Base-by-base conservation (phyloP, 1,139 yeast species). In the Taiozyma sp. region DNA sequence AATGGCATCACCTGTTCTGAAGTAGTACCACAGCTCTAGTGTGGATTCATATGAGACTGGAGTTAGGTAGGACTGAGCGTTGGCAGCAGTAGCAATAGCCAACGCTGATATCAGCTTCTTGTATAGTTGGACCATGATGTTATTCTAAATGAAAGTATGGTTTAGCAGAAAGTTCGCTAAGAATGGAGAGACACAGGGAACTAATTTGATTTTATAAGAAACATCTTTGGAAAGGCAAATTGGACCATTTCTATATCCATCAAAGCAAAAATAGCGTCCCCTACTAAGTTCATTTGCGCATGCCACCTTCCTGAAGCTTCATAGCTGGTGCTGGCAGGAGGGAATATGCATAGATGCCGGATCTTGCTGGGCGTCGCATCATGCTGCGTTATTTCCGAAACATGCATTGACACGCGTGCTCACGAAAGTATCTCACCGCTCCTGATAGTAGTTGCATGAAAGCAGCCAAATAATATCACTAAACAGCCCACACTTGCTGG, bases 21-120 rank as follows among this genome's bases (percentile, higher is more conserved):
- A 60, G 51, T 57, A 59, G 48, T 56, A 61, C 49, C 51, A 53
- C 7, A 56, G 39, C 7, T 54, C 57, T 4, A 61, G 46, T 1
- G 60, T 48, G 10, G 48, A 40, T 8, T 51, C 49, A 44, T 46
- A 60, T 24, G 46, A 45, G 29, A 61, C 44, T 29, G 61, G 54
- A 2, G 57, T 53, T 7, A 54, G 44, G 28, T 56, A 47, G 5
- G 56, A 38, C 40, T 57, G 57, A 1, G 63, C 63, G 10, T 47
- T 45, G 8, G 57, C 46, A 13, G 46, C 24, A n/a, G 51, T 45
- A 6, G 57, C 46, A 14, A 47, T 23, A n/a, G 51, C 24, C 23
- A 43, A 46, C 19, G 42, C n/a, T 43, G 34, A 42, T 24, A 13
- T 43, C 12, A 27, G 46, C 28, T 22, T 46, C 39, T 23, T 36